phyloP scores from a whole-genome alignment of 257 asterid genomes.

The Solanum chmielewskii region DNA sequence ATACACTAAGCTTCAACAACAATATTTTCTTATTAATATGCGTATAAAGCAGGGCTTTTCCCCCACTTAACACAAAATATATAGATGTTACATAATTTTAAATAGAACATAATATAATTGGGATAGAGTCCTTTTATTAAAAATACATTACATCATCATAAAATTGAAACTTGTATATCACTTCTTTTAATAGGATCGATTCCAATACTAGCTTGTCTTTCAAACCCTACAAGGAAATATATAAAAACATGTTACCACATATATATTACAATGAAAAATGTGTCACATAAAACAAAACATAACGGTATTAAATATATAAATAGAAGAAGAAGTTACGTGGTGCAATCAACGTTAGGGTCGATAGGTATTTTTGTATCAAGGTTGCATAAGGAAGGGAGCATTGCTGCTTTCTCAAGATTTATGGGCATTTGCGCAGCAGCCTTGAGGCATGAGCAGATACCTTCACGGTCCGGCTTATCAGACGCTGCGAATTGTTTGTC shows the following conservation, averaged over 20 bases:
- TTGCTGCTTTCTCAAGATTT: not conserved
- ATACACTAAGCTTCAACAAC: not conserved
- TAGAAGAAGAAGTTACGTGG: not conserved
- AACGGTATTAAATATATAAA: too few relatives aligned
- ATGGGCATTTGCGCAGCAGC: slow-evolving; percentile 1
- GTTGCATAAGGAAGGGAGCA: not conserved
- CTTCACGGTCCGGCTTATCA: slow-evolving; percentile 5
- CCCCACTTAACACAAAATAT: not conserved
- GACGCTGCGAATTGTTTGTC: slow-evolving; percentile 12
- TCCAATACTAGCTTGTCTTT: not conserved
- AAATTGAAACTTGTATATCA: not conserved
- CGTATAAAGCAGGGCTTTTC: not conserved
- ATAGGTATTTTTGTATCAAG: not conserved
- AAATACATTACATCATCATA: not conserved
- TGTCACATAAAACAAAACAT: not conserved
- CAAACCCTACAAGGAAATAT: not conserved
- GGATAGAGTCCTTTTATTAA: not conserved
- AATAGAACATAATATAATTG: not conserved
- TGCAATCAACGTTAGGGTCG: not conserved
- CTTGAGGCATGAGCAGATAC: slow-evolving; percentile 23
- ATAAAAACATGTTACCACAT: not conserved
- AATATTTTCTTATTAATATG: not conserved
- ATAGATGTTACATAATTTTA: not conserved
- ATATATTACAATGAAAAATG: not conserved
- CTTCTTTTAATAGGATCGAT: not conserved